Evolutionary conservation across 257 asterid species (phyloP).

Genomic region (Solanum ossicruentum): DNA sequence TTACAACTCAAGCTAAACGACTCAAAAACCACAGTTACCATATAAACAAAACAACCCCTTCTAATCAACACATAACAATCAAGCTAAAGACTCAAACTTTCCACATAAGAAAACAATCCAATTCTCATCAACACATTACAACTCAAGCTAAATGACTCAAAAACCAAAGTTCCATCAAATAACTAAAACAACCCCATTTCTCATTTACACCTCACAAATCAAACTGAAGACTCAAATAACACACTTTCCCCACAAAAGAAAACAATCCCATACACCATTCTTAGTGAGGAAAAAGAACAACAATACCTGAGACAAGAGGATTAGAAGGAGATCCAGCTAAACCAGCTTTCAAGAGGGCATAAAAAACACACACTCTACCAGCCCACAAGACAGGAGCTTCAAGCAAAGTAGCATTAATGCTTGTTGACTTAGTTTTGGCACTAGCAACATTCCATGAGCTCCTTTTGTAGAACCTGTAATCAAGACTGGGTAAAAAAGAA

Average conservation of each 20-base stretch:
- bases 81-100: neutral
- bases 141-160: neutral
- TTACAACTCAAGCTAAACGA: neutral
- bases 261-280: neutral
- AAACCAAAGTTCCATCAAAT: neutral
- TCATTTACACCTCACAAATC: neutral
- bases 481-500: slow-evolving; percentile 48
- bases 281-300: neutral
- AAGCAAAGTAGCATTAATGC: slow-evolving; percentile 40
- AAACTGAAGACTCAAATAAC: neutral
- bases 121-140: neutral
- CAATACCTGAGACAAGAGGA: slow-evolving; percentile 55
- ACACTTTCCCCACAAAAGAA: neutral
- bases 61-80: neutral
- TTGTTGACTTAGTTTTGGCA: neutral
- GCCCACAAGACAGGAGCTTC: slow-evolving; percentile 65
- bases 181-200: neutral
- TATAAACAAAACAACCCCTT: slow-evolving; percentile 1
- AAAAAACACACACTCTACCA: slow-evolving; percentile 76
- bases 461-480: slow-evolving; percentile 19
- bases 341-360: slow-evolving; percentile 81
- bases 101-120: neutral
- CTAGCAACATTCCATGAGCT: slow-evolving; percentile 2
- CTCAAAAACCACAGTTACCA: neutral
- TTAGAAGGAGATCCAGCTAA: slow-evolving; percentile 90